Percentiles rank a stretch among this genome's conserved stretches.
These are phyloP conservation scores for Endoconidiophora laricicola DNA, from an alignment of 2,329 filamentous ascomycete species.

Conservation along the genomic window DNA sequence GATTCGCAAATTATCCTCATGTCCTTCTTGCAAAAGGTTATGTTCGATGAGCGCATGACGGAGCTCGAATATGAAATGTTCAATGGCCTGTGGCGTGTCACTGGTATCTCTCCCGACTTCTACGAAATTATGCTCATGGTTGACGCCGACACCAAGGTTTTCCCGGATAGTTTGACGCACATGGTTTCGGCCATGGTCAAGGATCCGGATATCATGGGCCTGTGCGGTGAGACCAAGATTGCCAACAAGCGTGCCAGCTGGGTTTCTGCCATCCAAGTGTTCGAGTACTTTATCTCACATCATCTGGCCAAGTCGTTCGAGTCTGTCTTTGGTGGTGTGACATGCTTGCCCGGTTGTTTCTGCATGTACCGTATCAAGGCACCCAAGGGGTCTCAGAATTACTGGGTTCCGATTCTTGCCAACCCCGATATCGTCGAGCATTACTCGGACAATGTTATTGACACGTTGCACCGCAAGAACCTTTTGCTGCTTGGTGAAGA, in stretches of 20 bases:
- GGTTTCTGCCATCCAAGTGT: slow-evolving; percentile 97
- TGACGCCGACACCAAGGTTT: slow-evolving; percentile 97
- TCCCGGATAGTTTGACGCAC: slow-evolving; percentile 93
- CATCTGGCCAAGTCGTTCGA: slow-evolving; percentile 95
- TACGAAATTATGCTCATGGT: slow-evolving; percentile 99
- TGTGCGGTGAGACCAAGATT: slow-evolving; percentile 98
- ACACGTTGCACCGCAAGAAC: slow-evolving; percentile 97
- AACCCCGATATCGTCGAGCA: slow-evolving; percentile 98
- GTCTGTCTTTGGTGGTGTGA: slow-evolving; percentile 96
- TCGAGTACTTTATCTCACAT: slow-evolving; percentile 98
- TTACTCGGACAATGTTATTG: slow-evolving; percentile 97
- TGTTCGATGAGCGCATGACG: slow-evolving; percentile 99
- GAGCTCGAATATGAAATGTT: slow-evolving; percentile 99
- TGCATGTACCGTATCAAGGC: slow-evolving; percentile 99
- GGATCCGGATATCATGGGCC: slow-evolving; percentile 96
- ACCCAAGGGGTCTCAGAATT: slow-evolving; percentile 95
- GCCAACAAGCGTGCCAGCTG: slow-evolving; percentile 91
- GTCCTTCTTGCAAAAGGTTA: slow-evolving; percentile 98
- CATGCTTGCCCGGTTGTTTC: slow-evolving; percentile 95
- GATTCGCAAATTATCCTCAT: slow-evolving; percentile 98
- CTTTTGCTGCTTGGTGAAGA: slow-evolving; percentile 81
- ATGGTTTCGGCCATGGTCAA: slow-evolving; percentile 99
- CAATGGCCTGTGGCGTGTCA: slow-evolving; percentile 97
- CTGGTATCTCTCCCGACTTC: slow-evolving; percentile 93
- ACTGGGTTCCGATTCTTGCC: slow-evolving; percentile 96